These are phyloP conservation scores for Tilletia horrida DNA, from an alignment of 1,284 basidiomycete species.

Conservation along the genomic window DNA sequence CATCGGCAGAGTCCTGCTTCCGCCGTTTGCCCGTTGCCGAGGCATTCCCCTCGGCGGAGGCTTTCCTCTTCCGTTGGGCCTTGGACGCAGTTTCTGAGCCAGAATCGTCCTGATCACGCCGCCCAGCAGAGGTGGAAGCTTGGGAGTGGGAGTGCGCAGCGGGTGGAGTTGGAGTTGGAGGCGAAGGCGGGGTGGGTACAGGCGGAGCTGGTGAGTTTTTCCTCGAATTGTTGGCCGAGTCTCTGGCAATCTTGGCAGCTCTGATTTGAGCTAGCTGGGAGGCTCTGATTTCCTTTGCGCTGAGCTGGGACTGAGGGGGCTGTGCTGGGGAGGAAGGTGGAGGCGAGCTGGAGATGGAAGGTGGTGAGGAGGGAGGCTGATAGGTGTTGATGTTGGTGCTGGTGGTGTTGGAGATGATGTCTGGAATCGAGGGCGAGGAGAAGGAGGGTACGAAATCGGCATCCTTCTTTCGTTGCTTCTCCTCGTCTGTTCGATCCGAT, in stretches of 20 bases:
- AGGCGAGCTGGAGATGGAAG: not conserved
- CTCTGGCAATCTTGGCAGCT: slow-evolving; percentile 3
- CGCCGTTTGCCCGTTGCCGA: not conserved
- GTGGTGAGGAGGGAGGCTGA: slow-evolving; percentile 1
- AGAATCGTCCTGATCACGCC: not conserved
- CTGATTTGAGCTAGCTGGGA: slow-evolving; percentile 15
- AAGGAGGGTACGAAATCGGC: not conserved
- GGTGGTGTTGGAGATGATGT: not conserved
- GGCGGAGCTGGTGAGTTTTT: too few species aligned
- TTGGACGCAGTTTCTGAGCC: too few species aligned
- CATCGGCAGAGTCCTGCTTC: not conserved
- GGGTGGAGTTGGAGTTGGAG: too few species aligned
- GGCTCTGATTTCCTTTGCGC: slow-evolving; percentile 5
- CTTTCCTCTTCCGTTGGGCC: not conserved
- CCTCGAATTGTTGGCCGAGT: too few species aligned
- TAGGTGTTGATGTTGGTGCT: not conserved
- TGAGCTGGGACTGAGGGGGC: not conserved
- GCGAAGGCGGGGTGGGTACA: too few species aligned
- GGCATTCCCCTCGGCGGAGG: not conserved
- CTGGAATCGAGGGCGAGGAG: not conserved
- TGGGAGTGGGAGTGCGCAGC: too few species aligned
- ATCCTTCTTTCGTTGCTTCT: slow-evolving; percentile 4
- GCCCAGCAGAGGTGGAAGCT: too few species aligned
- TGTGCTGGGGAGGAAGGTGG: not conserved
- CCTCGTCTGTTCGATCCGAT: not conserved